Conservation (phyloP, 768 basidiomycete species). For the Tylopilus subfusipes region DNA sequence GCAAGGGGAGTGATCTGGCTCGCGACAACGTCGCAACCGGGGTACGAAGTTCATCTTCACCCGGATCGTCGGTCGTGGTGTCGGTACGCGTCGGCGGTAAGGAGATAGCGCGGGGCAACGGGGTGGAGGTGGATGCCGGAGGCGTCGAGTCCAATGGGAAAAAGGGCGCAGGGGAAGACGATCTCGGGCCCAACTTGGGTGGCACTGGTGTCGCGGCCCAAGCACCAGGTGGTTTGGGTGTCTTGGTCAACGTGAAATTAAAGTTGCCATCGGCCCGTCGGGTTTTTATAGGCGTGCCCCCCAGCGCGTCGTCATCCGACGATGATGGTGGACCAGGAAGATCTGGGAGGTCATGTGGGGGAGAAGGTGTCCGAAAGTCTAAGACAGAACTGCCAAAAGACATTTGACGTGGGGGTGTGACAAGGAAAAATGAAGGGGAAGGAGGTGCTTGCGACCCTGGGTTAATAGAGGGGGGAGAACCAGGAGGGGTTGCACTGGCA, state of each 20-base stretch:
- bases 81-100: constrained; percentile 17
- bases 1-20: constrained; percentile 42
- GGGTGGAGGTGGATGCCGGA: constrained; percentile 25
- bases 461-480: constrained; percentile 19
- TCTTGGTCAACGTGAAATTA: constrained; percentile 38
- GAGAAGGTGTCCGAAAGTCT: constrained; percentile 61
- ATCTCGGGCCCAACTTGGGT: constrained; percentile 11
- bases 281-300: constrained; percentile 22
- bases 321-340: constrained; percentile 65
- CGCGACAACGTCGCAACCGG: constrained; percentile 49
- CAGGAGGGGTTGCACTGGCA: constrained; percentile 24
- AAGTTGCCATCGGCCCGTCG: constrained; percentile 12
- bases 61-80: constrained; percentile 10
- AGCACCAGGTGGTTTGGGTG: constrained; percentile 45
- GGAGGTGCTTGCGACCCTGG: not conserved
- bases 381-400: constrained; percentile 41
- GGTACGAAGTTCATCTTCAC: constrained; percentile 35
- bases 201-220: constrained; percentile 42
- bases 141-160: constrained; percentile 28
- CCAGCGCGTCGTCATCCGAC: constrained; percentile 43
- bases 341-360: constrained; percentile 58
- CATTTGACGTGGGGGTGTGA: constrained; percentile 48
- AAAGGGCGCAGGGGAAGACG: constrained; percentile 13
- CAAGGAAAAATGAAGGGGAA: constrained; percentile 25
- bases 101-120: constrained; percentile 18